phyloP scores from a whole-genome alignment of 2,329 filamentous ascomycete species.

The Neofusicoccum sp. region DNA sequence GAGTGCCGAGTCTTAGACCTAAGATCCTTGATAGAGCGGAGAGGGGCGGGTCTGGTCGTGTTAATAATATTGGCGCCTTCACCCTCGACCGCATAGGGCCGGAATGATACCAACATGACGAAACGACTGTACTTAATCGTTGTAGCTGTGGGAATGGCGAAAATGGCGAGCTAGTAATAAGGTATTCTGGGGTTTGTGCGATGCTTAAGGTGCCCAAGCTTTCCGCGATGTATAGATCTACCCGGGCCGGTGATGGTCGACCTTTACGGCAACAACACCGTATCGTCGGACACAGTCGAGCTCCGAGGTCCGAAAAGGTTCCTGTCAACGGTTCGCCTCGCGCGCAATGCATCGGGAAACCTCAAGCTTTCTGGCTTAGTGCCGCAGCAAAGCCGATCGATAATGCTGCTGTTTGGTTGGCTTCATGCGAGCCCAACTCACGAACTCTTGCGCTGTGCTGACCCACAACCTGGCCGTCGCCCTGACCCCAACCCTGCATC shows the following conservation, averaged over 20 bases:
- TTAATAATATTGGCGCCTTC: no score
- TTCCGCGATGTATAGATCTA: neutral
- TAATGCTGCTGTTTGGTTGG: neutral
- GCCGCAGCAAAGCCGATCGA: neutral
- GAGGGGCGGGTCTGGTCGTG: no score
- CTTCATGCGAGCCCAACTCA: neutral
- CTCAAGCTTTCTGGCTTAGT: conserved; percentile 11
- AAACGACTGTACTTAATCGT: no score
- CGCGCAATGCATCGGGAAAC: neutral
- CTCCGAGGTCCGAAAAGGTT: conserved; percentile 1
- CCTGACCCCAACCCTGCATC: neutral
- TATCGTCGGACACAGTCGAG: neutral
- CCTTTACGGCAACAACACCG: neutral
- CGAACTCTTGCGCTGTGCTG: neutral
- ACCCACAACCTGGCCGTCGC: neutral
- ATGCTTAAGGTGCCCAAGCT: conserved; percentile 18
- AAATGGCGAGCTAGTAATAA: no score
- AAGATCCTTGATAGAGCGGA: no score
- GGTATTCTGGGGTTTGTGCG: neutral
- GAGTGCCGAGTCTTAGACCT: no score
- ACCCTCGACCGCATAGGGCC: no score
- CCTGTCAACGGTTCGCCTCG: neutral
- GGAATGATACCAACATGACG: no score
- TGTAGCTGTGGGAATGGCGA: no score
- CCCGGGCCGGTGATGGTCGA: neutral